phyloP scores from a whole-genome alignment of 2,329 filamentous ascomycete genomes.

The Colletotrichum coccodes region DNA sequence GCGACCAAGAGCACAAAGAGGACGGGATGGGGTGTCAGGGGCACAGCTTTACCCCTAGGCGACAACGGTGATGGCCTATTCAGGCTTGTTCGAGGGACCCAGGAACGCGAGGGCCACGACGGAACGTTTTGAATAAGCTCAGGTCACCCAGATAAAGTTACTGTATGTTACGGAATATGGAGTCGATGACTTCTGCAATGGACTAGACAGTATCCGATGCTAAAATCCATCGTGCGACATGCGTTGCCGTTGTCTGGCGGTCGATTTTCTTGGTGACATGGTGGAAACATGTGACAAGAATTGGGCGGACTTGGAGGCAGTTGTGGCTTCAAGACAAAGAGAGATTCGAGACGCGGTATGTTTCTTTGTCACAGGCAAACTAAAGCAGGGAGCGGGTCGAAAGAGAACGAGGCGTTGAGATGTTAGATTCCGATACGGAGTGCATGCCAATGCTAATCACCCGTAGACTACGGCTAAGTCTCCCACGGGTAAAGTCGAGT shows the following conservation, averaged over 20 bases:
- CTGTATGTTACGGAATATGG: conserved; percentile 25
- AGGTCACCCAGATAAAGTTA: conserved; percentile 31
- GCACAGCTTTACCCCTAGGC: conserved; percentile 17
- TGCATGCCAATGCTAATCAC: conserved; percentile 20
- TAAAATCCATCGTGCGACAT: conserved; percentile 16
- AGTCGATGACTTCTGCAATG: conserved; percentile 30
- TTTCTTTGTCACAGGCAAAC: conserved; percentile 24
- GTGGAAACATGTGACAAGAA: conserved; percentile 16
- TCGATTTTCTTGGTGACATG: background rate
- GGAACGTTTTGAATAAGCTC: conserved; percentile 25
- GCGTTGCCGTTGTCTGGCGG: background rate
- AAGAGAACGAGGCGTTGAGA: background rate
- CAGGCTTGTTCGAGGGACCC: conserved; percentile 16
- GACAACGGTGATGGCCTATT: conserved; percentile 33
- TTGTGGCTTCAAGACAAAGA: conserved; percentile 27
- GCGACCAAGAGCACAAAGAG: conserved; percentile 21
- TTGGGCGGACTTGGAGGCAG: background rate
- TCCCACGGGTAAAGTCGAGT: background rate
- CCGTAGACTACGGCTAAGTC: background rate
- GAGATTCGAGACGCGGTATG: background rate
- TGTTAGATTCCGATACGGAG: background rate
- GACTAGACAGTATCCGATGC: conserved; percentile 23
- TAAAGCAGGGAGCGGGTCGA: background rate
- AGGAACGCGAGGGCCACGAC: conserved; percentile 17
- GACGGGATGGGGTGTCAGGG: conserved; percentile 10